These are phyloP conservation scores for Fusarium dlaminii DNA, from an alignment of 2,329 filamentous ascomycete genomes.

Conservation along the genomic window DNA sequence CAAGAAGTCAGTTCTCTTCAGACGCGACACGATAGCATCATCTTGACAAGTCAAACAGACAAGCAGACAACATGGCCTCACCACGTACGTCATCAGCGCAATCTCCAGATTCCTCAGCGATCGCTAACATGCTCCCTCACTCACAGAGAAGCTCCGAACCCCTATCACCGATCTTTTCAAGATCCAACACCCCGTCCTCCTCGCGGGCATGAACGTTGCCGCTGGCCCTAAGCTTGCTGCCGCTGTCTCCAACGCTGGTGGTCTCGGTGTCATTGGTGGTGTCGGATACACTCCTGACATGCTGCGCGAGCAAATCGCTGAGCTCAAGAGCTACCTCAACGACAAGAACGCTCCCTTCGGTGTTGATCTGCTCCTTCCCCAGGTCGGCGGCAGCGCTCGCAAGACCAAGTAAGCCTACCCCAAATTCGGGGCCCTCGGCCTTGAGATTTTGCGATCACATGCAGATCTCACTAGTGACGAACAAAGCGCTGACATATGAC, in stretches of 20 bases:
- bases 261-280: conserved; percentile 95
- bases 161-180: conserved; percentile 94
- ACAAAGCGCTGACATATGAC: conserved; percentile 15
- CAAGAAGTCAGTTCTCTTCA: conserved; percentile 23
- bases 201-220: conserved; percentile 99
- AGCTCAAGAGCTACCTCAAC: conserved; percentile 86
- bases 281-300: conserved; percentile 97
- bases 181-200: conserved; percentile 95
- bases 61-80: conserved; percentile 71
- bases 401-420: conserved; percentile 79
- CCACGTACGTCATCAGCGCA: conserved; percentile 72
- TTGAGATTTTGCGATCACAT: conserved; percentile 33
- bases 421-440: background rate
- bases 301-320: conserved; percentile 92
- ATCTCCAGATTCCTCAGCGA: background rate
- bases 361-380: conserved; percentile 90
- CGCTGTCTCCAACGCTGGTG: conserved; percentile 95
- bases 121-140: conserved; percentile 16
- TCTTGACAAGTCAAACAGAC: background rate
- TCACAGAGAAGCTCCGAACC: conserved; percentile 75
- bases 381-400: conserved; percentile 91
- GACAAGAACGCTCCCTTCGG: conserved; percentile 97
- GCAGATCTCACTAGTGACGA: conserved; percentile 9
- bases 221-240: conserved; percentile 96
- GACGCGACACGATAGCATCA: conserved; percentile 16